These are phyloP conservation scores for Leishmania guyanensis DNA, from an alignment of 208 protist species.

Conservation along the genomic window DNA sequence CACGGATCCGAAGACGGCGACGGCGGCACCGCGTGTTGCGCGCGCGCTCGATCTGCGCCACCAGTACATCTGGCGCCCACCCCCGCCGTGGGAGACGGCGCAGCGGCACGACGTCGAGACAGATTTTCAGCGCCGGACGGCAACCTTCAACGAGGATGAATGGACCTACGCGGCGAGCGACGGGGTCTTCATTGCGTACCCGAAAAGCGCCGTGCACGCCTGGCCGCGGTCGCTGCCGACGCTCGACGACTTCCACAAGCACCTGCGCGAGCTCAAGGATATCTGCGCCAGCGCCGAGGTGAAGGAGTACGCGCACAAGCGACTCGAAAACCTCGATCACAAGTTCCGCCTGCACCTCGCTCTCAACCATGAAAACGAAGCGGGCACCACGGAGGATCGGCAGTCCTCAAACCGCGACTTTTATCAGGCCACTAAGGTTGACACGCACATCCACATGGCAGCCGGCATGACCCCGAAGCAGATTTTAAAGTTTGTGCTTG, in stretches of 20 bases:
- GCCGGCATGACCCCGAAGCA: constrained; percentile 95
- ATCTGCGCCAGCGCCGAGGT: constrained; percentile 80
- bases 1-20: constrained; percentile 33
- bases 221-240: constrained; percentile 87
- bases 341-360: constrained; percentile 94
- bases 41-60: constrained; percentile 73
- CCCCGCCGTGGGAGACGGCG: constrained; percentile 74
- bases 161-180: constrained; percentile 88
- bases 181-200: constrained; percentile 89
- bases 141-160: constrained; percentile 89
- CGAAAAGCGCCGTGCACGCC: constrained; percentile 68
- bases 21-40: constrained; percentile 57
- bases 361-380: constrained; percentile 93
- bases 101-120: constrained; percentile 68
- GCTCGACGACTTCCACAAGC: constrained; percentile 70
- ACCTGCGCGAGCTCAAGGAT: constrained; percentile 71
- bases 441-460: constrained; percentile 97
- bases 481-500: constrained; percentile 94
- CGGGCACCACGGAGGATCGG: constrained; percentile 85
- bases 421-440: constrained; percentile 96
- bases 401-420: constrained; percentile 93
- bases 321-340: constrained; percentile 92
- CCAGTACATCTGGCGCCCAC: constrained; percentile 82
- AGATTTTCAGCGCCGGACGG: constrained; percentile 86
- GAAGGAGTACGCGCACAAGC: constrained; percentile 93